Conservation (phyloP, 2,329 filamentous ascomycete species). For the Neobulgaria alba region DNA sequence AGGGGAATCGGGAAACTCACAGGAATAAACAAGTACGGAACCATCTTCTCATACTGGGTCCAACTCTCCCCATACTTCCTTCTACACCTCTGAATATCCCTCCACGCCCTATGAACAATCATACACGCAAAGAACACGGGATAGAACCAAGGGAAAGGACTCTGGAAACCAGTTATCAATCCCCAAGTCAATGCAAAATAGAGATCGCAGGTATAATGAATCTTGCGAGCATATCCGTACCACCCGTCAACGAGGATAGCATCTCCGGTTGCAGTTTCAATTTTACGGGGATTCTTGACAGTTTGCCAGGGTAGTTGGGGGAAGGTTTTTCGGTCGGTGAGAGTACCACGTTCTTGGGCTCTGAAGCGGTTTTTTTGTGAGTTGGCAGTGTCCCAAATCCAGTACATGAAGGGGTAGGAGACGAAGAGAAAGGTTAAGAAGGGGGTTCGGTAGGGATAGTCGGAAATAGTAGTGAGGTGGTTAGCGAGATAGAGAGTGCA, state of each 20-base stretch:
- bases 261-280: conserved; percentile 64
- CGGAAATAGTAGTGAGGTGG: conserved; percentile 55
- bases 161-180: conserved; percentile 70
- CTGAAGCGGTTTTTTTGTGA: conserved; percentile 92
- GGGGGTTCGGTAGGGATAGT: conserved; percentile 68
- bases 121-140: conserved; percentile 71
- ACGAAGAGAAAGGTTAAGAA: conserved; percentile 56
- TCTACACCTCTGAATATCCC: conserved; percentile 69
- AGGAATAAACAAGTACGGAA: conserved; percentile 81
- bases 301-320: conserved; percentile 86
- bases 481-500: conserved; percentile 85
- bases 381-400: conserved; percentile 88
- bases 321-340: conserved; percentile 67
- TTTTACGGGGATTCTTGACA: conserved; percentile 70
- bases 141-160: conserved; percentile 86
- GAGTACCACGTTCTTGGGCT: conserved; percentile 64
- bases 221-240: conserved; percentile 72
- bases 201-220: conserved; percentile 73
- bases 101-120: conserved; percentile 69
- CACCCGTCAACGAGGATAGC: conserved; percentile 78
- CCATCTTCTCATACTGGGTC: conserved; percentile 69
- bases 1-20: conserved; percentile 33
- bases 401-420: conserved; percentile 77
- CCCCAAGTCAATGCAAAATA: conserved; percentile 74
- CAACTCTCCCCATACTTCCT: conserved; percentile 76